Base-by-base conservation (phyloP, 1,284 basidiomycete genomes). In the Kwoniella shivajii region DNA sequence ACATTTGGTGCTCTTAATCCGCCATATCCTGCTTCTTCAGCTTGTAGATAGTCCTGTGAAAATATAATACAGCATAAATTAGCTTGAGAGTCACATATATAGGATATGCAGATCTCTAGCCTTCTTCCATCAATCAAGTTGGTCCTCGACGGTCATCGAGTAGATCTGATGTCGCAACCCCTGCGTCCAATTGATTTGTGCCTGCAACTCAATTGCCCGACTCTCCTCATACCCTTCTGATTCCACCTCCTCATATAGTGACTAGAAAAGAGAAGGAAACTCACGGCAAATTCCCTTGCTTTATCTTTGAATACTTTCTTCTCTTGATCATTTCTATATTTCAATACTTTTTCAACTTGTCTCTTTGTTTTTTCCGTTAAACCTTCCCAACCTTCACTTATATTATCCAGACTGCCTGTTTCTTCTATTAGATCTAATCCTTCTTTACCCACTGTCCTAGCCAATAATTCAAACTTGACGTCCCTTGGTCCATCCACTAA, bases 401-500 rank as follows among this genome's bases (percentile, higher is more conserved):
- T 69, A 3, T 82, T 69, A 33, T 78, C 74, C 7, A 84, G 76
- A 24, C 39, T 29, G 16, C 42, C 60, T 18, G 37, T 36, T 22
- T 22, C 50, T 20, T 61, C 54, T 37, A 56, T 14, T 26, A 50
- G 24, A 22, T 46, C 49, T 48, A 51, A 50, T 41, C 59, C 53
- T 61, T 95, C 92, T 80, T 88, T 85, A 2, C 90, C 93, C 24
- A 91, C 82, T 1, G 89, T 85, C 51, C 89, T 84, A 20, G 92
- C 88, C 4, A 89, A 86, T 82, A 92, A 85, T 72, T 92, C 90
- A 72, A 86, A 88, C 63, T 87, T 86, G 41, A 99, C 79, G 78
- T 99, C 96, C 59, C 85, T 83, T 10, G 92, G 90, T 69, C 90
- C 90, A 80, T 99, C 96, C 30, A 99, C 95, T 6, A 99, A 82